These are phyloP conservation scores for Clohesyomyces aquaticus DNA, from an alignment of 495 filamentous ascomycete species.

Conservation along the genomic window DNA sequence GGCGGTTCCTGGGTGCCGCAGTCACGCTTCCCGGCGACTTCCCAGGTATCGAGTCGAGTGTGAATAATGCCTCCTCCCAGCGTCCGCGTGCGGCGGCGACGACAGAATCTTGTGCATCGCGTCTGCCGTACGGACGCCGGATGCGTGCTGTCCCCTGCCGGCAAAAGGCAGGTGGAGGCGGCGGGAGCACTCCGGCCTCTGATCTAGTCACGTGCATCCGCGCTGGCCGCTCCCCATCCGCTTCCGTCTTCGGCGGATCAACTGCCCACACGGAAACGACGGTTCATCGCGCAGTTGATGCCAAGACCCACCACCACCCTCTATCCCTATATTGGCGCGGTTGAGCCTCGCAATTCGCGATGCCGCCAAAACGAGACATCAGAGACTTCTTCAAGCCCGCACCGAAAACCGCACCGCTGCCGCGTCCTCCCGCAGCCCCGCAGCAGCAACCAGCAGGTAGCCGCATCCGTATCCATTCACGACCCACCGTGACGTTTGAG, in stretches of 20 bases:
- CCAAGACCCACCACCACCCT: neutral
- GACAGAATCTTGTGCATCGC: no score
- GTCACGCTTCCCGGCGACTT: neutral
- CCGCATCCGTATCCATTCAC: no score
- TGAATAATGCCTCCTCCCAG: no score
- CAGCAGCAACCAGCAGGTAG: neutral
- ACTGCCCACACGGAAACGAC: no score
- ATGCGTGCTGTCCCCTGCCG: no score
- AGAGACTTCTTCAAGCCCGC: conserved; percentile 20
- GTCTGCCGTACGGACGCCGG: no score
- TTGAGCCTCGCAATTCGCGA: neutral
- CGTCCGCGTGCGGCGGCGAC: neutral
- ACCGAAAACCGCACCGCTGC: neutral
- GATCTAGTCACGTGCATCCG: neutral
- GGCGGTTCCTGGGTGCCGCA: neutral
- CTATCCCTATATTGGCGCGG: neutral
- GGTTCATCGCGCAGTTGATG: no score
- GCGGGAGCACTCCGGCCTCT: no score
- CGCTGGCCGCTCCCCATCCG: neutral
- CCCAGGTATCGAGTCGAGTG: no score
- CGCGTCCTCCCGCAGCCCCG: neutral
- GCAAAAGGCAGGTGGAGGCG: no score
- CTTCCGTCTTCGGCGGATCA: no score
- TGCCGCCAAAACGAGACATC: conserved; percentile 12
- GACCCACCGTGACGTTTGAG: neutral